Evolutionary conservation across 768 basidiomycete species (phyloP).

Genomic region (Stropharia rugosoannulata): DNA sequence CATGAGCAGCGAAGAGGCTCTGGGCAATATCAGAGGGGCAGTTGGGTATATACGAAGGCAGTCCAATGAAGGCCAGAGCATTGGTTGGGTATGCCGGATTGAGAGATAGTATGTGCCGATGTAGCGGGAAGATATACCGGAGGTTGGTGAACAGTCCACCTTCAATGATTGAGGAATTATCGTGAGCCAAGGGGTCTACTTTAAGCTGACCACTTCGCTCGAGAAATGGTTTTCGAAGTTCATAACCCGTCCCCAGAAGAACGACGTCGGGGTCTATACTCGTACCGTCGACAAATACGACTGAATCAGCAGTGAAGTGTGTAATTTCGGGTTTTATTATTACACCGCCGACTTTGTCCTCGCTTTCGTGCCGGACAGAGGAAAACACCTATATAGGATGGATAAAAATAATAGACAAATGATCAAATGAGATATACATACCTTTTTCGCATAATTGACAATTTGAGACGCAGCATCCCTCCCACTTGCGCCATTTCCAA

Average conservation of each 20-base stretch:
- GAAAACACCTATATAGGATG: slow-evolving; percentile 21
- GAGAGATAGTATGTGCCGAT: slow-evolving; percentile 52
- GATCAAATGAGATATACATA: slow-evolving; percentile 19
- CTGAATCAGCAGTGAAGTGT: slow-evolving; percentile 40
- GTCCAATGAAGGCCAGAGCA: slow-evolving; percentile 55
- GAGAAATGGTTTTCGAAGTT: slow-evolving; percentile 49
- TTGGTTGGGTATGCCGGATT: slow-evolving; percentile 44
- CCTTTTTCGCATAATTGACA: slow-evolving; percentile 37
- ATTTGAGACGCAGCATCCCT: slow-evolving; percentile 47
- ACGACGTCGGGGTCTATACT: slow-evolving; percentile 42
- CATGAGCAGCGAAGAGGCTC: slow-evolving; percentile 43
- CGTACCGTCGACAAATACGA: slow-evolving; percentile 50
- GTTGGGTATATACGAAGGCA: slow-evolving; percentile 47
- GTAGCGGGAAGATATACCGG: slow-evolving; percentile 54
- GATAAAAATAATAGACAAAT: not conserved
- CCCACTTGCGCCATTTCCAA: slow-evolving; percentile 46
- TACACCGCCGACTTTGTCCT: slow-evolving; percentile 21
- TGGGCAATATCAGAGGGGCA: slow-evolving; percentile 52
- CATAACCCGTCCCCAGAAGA: slow-evolving; percentile 57
- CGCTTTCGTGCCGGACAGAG: slow-evolving; percentile 30
- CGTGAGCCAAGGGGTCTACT: slow-evolving; percentile 25
- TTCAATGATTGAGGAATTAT: slow-evolving; percentile 19
- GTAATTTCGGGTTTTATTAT: slow-evolving; percentile 43
- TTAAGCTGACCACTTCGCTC: slow-evolving; percentile 28
- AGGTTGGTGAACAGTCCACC: slow-evolving; percentile 43